Percentiles rank a stretch among this genome's conserved stretches.
Conservation (phyloP, 2,329 filamentous ascomycete species). For the Penicillium sp. region DNA sequence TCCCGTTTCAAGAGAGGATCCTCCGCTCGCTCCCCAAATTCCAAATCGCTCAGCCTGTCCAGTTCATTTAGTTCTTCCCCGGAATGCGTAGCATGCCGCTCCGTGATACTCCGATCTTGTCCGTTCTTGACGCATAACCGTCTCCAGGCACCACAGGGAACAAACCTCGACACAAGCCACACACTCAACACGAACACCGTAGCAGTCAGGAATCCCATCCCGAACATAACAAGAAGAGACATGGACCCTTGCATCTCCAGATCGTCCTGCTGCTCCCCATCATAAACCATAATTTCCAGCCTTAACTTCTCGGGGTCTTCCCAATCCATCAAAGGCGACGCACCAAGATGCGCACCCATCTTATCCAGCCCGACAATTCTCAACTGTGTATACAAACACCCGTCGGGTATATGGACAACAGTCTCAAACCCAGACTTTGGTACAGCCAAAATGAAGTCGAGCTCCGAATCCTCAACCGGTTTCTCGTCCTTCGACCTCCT, state of each 20-base stretch:
- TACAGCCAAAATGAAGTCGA: constrained; percentile 19
- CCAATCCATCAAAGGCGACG: constrained; percentile 20
- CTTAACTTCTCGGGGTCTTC: constrained; percentile 15
- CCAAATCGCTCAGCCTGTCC: constrained; percentile 5
- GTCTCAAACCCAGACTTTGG: constrained; percentile 32
- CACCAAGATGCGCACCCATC: constrained; percentile 18
- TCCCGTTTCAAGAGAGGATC: constrained; percentile 3
- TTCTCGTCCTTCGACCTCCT: background rate
- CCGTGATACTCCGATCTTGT: background rate
- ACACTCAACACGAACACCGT: background rate
- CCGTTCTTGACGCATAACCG: background rate
- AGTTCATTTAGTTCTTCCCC: constrained; percentile 3
- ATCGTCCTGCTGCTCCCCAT: background rate
- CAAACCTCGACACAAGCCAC: constrained; percentile 1
- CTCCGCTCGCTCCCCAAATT: background rate
- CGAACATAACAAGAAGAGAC: background rate
- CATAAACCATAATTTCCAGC: constrained; percentile 10
- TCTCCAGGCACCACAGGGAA: background rate
- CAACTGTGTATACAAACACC: constrained; percentile 11
- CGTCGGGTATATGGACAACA: constrained; percentile 20
- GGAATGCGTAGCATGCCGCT: background rate
- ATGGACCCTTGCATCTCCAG: background rate
- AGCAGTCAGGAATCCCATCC: constrained; percentile 7
- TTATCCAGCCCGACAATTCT: constrained; percentile 25
- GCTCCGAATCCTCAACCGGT: constrained; percentile 5